Evolutionary conservation across 78 protist genomes (phyloP).

Genomic region (Cavenderia fasciculata): DNA sequence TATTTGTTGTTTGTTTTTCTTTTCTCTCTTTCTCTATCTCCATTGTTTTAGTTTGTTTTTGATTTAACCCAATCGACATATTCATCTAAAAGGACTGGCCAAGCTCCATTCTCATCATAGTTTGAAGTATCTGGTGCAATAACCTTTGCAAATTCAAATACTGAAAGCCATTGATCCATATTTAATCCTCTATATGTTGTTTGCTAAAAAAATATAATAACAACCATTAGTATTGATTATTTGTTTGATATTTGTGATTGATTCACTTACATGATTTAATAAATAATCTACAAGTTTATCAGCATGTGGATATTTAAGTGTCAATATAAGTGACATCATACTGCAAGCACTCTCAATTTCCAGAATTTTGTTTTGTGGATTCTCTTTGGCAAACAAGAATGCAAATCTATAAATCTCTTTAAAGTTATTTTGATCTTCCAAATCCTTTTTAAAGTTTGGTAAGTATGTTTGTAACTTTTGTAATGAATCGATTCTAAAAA

Average conservation of each 20-base stretch:
- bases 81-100: constrained; percentile 73
- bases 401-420: constrained; percentile 75
- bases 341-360: constrained; percentile 60
- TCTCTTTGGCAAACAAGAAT: constrained; percentile 59
- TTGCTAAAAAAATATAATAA: constrained; percentile 19
- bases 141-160: constrained; percentile 54
- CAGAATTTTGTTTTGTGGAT: constrained; percentile 41
- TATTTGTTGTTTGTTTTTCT: too few relatives aligned
- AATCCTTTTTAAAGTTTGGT: constrained; percentile 49
- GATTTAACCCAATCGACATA: constrained; percentile 39
- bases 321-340: constrained; percentile 37
- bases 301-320: constrained; percentile 62
- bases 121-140: constrained; percentile 61
- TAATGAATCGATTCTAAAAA: constrained; percentile 44
- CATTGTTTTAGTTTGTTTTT: neutral
- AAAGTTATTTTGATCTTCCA: constrained; percentile 32
- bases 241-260: neutral
- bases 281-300: neutral
- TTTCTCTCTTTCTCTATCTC: too few relatives aligned
- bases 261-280: neutral
- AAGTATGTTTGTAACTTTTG: constrained; percentile 37
- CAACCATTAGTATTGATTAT: neutral
- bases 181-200: constrained; percentile 65
- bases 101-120: constrained; percentile 77
- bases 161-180: constrained; percentile 80